Conservation (phyloP, 192 early-diverging fungal species). For the Chytriomyces confervae region DNA sequence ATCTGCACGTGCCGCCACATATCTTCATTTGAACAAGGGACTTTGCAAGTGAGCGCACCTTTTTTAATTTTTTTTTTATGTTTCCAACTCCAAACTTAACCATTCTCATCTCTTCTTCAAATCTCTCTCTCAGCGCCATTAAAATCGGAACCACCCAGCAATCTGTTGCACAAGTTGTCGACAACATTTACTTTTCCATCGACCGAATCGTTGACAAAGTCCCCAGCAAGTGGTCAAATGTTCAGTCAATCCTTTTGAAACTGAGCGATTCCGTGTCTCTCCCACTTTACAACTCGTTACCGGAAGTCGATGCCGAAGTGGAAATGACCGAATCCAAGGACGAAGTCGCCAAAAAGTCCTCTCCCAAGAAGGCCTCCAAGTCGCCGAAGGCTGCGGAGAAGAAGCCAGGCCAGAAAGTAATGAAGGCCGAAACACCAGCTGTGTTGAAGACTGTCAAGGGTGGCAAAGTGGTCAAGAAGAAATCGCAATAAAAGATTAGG, state of each 20-base stretch:
- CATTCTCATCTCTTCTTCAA: neutral
- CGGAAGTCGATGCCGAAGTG: slow-evolving; percentile 1
- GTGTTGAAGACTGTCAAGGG: neutral
- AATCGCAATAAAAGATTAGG: neutral
- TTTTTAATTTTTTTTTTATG: slow-evolving; percentile 4
- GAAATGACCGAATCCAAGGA: neutral
- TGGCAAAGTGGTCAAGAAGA: neutral
- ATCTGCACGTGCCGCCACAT: slow-evolving; percentile 67
- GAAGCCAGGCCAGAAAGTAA: neutral
- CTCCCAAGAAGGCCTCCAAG: neutral
- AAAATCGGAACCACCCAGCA: slow-evolving; percentile 74
- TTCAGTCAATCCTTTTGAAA: slow-evolving; percentile 87
- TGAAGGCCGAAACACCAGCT: neutral
- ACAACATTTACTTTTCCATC: slow-evolving; percentile 77
- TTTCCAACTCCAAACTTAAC: neutral
- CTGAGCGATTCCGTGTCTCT: slow-evolving; percentile 77
- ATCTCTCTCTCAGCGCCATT: slow-evolving; percentile 60
- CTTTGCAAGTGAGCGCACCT: slow-evolving; percentile 64
- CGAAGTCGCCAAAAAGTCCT: neutral
- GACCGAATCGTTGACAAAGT: slow-evolving; percentile 68
- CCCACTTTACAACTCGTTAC: slow-evolving; percentile 70
- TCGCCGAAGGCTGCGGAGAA: neutral
- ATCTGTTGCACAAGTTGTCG: slow-evolving; percentile 64
- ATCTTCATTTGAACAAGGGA: slow-evolving; percentile 59
- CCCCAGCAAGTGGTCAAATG: slow-evolving; percentile 78